Percentiles rank a stretch among this genome's conserved stretches.
phyloP scores from a whole-genome alignment of 2,329 filamentous ascomycete species.

The Tolypocladium capitatum region DNA sequence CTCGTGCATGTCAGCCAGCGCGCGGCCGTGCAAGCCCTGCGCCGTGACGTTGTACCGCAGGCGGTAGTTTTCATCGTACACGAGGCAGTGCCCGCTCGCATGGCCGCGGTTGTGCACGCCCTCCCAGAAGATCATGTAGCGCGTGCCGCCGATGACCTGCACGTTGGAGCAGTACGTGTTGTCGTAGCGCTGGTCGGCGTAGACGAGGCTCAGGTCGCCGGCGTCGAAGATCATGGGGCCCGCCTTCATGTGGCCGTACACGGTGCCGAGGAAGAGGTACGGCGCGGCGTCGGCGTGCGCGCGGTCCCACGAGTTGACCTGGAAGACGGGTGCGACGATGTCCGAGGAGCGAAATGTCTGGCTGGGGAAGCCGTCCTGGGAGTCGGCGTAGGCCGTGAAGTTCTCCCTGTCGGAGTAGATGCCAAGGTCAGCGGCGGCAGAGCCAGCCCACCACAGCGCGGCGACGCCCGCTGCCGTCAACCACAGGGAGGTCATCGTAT shows the following conservation, averaged over 20 bases:
- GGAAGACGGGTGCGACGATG: conserved; percentile 20
- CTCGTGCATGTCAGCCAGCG: background rate
- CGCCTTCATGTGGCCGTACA: conserved; percentile 9
- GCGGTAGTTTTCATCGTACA: background rate
- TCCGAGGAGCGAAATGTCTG: conserved; percentile 20
- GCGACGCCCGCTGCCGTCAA: background rate
- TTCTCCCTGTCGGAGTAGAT: background rate
- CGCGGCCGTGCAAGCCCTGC: background rate
- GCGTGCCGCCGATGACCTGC: conserved; percentile 7
- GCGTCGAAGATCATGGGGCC: conserved; percentile 22
- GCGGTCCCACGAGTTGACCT: conserved; percentile 18
- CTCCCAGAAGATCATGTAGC: background rate
- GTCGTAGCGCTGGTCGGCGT: conserved; percentile 20
- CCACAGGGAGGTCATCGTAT: background rate
- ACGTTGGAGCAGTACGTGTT: conserved; percentile 13
- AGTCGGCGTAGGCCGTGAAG: background rate
- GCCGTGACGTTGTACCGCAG: background rate
- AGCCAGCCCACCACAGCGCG: background rate
- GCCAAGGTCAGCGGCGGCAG: background rate
- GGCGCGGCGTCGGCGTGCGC: conserved; percentile 13
- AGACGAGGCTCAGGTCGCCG: conserved; percentile 23
- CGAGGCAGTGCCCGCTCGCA: background rate
- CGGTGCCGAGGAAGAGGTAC: conserved; percentile 20
- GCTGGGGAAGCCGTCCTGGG: conserved; percentile 12
- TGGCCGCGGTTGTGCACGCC: background rate